Evolutionary conservation across 192 early-diverging fungal species (phyloP).

Genomic region (Gryganskiella cystojenkinii): DNA sequence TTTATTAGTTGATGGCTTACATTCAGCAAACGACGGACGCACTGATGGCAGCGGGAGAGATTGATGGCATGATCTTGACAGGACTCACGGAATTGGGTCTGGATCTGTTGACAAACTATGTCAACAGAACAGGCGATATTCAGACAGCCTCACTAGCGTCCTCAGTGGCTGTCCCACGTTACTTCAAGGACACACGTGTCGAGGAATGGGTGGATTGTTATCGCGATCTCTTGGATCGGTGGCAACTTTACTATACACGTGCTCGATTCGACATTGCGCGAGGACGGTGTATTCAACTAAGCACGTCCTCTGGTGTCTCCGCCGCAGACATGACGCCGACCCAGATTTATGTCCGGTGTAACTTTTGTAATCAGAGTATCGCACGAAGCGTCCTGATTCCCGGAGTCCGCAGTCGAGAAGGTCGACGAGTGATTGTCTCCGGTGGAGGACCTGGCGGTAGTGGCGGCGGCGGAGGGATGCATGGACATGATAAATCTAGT

Average conservation of each 20-base stretch:
- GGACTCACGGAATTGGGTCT: constrained; percentile 78
- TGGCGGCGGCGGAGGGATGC: constrained; percentile 14
- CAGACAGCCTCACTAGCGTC: constrained; percentile 86
- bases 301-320: constrained; percentile 49
- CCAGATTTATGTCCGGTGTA: constrained; percentile 89
- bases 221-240: constrained; percentile 85
- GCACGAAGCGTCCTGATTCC: constrained; percentile 64
- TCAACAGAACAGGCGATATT: constrained; percentile 90
- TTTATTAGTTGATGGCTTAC: constrained; percentile 66
- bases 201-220: constrained; percentile 89
- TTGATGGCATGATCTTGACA: constrained; percentile 87
- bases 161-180: constrained; percentile 68
- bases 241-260: constrained; percentile 87
- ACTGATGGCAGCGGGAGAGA: constrained; percentile 71
- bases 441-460: constrained; percentile 14
- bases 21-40: constrained; percentile 66
- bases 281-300: constrained; percentile 68
- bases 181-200: constrained; percentile 68
- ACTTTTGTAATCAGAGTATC: constrained; percentile 82
- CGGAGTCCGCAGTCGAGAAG: constrained; percentile 58
- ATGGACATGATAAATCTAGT: constrained; percentile 46
- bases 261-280: constrained; percentile 93
- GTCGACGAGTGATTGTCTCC: constrained; percentile 54
- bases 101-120: constrained; percentile 79
- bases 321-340: constrained; percentile 70